Percentiles rank a stretch among this genome's conserved stretches.
These are phyloP conservation scores for Cladosporium colombiae DNA, from an alignment of 2,329 filamentous ascomycete genomes.

Conservation along the genomic window DNA sequence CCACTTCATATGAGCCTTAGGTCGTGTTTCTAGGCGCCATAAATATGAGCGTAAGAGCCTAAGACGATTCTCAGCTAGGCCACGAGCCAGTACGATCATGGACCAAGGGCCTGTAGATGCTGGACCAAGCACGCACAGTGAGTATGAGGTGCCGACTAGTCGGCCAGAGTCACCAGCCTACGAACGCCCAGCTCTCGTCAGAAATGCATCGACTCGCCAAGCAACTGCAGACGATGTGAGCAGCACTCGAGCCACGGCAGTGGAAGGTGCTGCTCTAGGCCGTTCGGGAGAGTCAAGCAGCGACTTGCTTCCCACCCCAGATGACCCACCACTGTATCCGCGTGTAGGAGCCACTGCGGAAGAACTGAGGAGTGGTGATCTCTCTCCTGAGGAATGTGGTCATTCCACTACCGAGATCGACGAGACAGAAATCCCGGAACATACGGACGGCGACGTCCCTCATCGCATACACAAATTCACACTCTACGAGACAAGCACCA, in stretches of 20 bases:
- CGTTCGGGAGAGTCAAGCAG: conserved; percentile 17
- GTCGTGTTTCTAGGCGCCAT: background rate
- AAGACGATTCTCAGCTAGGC: background rate
- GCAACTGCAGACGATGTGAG: background rate
- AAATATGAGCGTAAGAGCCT: background rate
- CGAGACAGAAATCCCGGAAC: conserved; percentile 24
- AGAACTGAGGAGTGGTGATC: conserved; percentile 24
- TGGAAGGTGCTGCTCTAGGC: background rate
- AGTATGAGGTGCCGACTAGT: conserved; percentile 28
- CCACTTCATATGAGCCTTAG: background rate
- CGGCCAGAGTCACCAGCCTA: conserved; percentile 11
- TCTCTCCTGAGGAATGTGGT: background rate
- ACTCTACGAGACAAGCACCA: conserved; percentile 90
- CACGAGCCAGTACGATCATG: conserved; percentile 23
- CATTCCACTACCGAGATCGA: conserved; percentile 14
- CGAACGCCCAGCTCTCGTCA: conserved; percentile 12
- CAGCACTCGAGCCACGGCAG: background rate
- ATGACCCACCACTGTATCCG: conserved; percentile 29
- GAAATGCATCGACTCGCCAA: conserved; percentile 8
- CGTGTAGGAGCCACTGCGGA: conserved; percentile 34
- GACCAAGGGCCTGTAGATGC: conserved; percentile 36
- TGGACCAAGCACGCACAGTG: conserved; percentile 28
- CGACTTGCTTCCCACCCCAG: conserved; percentile 21
- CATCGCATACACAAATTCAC: conserved; percentile 87
- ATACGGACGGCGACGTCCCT: conserved; percentile 18